Base-by-base conservation (phyloP, 2,329 filamentous ascomycete species). In the Neocatenulostroma microsporum region DNA sequence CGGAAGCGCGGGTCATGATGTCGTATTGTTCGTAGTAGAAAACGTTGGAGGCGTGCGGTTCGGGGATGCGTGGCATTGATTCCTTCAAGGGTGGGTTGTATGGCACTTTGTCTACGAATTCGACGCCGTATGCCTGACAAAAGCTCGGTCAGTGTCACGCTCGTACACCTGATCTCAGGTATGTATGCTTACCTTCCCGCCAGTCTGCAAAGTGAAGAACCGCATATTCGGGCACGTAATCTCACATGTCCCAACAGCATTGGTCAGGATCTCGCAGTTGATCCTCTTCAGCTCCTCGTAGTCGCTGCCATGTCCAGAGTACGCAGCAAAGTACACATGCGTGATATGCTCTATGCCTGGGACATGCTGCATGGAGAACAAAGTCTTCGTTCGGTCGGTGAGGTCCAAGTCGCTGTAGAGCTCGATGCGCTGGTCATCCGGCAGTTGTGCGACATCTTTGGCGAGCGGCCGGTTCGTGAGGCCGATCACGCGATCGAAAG, bases 401-500 rank as follows among this genome's bases (percentile, higher is more conserved):
- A 68, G 50, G 44, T 67, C 62, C 36, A 68, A 61, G 10, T 63
- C 64, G 13, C 59, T 62, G 5, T 64, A 62, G 23, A 68, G 57
- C 33, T 62, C 55, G 20, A 68, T 41, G n/a, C 64, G 53, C 10
- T 54, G 43, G 41, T 68, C 64, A 3, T 57, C 48, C 10, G 64
- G 62, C 55, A 63, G 65, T 6, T 51, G 41, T 3, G 57, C 49
- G 35, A 55, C 50, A 28, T 55, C 50, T 20, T 47, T 44, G 5
- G 43, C 48, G 18, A 62, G 38, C 2, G 67, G 64, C 15, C 67
- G 56, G 41, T 70, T 70, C 3, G 68, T 69, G 27, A 71, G 59
- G 9, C 67, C 68, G n/a, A 66, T 63, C 5, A 72, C 62, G 21
- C 60, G 63, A n/a, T 48, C 56, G 47, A 68, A 71, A 4, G 56